Percentiles rank a stretch among this genome's conserved stretches.
phyloP scores from a whole-genome alignment of 1,284 basidiomycete species.

The Trichosporon faecale region DNA sequence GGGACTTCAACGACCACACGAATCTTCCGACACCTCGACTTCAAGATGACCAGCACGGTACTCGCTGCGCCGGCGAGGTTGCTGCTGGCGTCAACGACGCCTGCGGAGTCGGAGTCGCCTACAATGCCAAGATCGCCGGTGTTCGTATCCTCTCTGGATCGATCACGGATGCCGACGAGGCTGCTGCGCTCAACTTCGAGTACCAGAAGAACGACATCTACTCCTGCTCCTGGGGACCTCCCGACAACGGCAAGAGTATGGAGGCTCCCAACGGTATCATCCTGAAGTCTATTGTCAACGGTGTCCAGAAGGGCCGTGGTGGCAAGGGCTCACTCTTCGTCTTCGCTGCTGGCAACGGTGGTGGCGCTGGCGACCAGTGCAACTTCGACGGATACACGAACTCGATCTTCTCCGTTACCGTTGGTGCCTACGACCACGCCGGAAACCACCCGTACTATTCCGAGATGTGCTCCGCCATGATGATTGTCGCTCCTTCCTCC shows the following conservation, averaged over 20 bases:
- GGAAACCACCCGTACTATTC: constrained; percentile 96
- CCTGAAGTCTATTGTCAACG: constrained; percentile 91
- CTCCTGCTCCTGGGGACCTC: constrained; percentile 97
- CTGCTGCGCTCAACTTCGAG: constrained; percentile 84
- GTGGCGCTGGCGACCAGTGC: constrained; percentile 87
- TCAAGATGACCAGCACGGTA: constrained; percentile 93
- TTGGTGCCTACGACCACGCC: constrained; percentile 87
- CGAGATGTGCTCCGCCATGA: constrained; percentile 92
- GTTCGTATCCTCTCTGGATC: constrained; percentile 92
- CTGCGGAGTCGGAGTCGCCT: constrained; percentile 93
- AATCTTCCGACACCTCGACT: constrained; percentile 82
- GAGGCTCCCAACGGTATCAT: constrained; percentile 91
- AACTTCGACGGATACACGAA: constrained; percentile 99
- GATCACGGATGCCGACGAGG: constrained; percentile 98
- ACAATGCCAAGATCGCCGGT: constrained; percentile 85
- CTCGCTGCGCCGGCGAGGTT: constrained; percentile 95
- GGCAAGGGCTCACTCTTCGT: constrained; percentile 94
- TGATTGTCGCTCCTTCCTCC: constrained; percentile 93
- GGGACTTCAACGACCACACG: constrained; percentile 95
- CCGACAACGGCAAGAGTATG: constrained; percentile 93
- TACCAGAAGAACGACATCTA: constrained; percentile 91
- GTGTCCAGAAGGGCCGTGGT: constrained; percentile 82
- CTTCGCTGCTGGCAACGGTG: constrained; percentile 97
- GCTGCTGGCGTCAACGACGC: constrained; percentile 83
- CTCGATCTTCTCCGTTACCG: constrained; percentile 92